Evolutionary conservation across 805 yeast species (phyloP).

Genomic region (Lachancea kluyveri): DNA sequence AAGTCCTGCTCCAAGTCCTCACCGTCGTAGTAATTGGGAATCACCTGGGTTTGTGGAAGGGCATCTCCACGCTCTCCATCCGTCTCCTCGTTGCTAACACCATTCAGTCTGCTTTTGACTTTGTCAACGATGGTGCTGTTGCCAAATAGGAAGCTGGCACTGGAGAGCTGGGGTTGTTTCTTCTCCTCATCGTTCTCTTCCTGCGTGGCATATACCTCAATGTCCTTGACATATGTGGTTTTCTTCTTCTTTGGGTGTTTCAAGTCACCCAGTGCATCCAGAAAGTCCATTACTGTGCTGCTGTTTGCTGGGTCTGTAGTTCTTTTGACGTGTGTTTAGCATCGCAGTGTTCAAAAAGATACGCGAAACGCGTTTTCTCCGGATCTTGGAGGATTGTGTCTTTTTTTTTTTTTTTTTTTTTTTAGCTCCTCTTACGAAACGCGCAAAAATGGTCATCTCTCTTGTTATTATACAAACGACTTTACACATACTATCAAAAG

Average conservation of each 20-base stretch:
- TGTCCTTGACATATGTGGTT: conserved; percentile 20
- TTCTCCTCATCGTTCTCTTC: conserved; percentile 9
- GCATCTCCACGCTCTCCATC: conserved; percentile 1
- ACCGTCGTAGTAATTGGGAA: conserved; percentile 21
- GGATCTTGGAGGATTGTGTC: too few species aligned
- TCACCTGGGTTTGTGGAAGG: conserved; percentile 4
- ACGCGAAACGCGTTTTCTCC: too few species aligned
- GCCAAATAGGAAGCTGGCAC: conserved; percentile 22
- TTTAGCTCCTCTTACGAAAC: too few species aligned
- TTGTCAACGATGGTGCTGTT: conserved; percentile 14
- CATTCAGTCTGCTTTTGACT: conserved; percentile 21
- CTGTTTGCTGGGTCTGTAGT: too few species aligned
- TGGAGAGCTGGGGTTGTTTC: conserved; percentile 9
- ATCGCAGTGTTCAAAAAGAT: too few species aligned
- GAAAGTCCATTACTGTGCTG: conserved; percentile 25
- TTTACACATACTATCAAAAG: too few species aligned
- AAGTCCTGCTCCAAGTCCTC: conserved; percentile 11
- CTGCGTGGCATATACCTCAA: conserved; percentile 4
- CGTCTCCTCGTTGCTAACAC: not conserved
- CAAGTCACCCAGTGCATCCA: conserved; percentile 13
- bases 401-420: too few species aligned
- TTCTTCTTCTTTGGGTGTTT: conserved; percentile 10
- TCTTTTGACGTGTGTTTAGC: too few species aligned
- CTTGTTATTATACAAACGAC: too few species aligned
- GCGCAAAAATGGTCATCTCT: too few species aligned